A percentile compares a stretch with the other conserved stretches of the same genome.
phyloP scores from a whole-genome alignment of 768 basidiomycete genomes.

The Podaxis mareebaensis region DNA sequence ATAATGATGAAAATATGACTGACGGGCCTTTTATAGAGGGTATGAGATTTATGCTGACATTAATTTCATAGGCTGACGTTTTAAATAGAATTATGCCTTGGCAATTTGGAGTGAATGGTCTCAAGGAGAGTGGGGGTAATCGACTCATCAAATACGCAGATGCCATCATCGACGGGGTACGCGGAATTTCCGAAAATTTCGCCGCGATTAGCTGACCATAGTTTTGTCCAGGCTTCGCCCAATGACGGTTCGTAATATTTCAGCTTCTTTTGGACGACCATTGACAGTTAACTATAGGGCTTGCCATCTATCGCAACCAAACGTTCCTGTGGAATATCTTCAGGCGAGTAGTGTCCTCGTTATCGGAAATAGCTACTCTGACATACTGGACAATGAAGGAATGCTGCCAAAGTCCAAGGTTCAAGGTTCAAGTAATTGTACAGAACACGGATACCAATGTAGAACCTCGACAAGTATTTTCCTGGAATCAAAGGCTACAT shows the following conservation, averaged over 20 bases:
- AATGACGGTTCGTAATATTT: conserved; percentile 46
- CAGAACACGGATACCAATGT: neutral
- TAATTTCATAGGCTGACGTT: neutral
- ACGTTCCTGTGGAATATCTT: conserved; percentile 53
- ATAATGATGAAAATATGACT: neutral
- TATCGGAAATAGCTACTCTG: neutral
- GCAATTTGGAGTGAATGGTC: conserved; percentile 53
- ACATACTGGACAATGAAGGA: conserved; percentile 22
- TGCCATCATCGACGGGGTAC: conserved; percentile 46
- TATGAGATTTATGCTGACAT: conserved; percentile 18
- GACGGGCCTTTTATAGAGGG: conserved; percentile 24
- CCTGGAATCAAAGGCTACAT: too few relatives aligned
- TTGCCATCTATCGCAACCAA: conserved; percentile 54
- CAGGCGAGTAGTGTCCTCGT: conserved; percentile 32
- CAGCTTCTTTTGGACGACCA: neutral
- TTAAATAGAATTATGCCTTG: conserved; percentile 50
- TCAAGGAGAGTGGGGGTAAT: conserved; percentile 53
- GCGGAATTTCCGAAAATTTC: conserved; percentile 13
- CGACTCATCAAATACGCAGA: conserved; percentile 57
- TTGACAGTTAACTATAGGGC: conserved; percentile 30
- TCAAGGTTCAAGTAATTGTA: conserved; percentile 28
- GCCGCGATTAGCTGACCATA: neutral
- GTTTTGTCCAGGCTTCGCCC: conserved; percentile 44
- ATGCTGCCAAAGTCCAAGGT: conserved; percentile 35
- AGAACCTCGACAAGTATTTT: neutral